Evolutionary conservation across 805 yeast species (phyloP).

Genomic region (Cyberlindnera xishuangbannaensis): DNA sequence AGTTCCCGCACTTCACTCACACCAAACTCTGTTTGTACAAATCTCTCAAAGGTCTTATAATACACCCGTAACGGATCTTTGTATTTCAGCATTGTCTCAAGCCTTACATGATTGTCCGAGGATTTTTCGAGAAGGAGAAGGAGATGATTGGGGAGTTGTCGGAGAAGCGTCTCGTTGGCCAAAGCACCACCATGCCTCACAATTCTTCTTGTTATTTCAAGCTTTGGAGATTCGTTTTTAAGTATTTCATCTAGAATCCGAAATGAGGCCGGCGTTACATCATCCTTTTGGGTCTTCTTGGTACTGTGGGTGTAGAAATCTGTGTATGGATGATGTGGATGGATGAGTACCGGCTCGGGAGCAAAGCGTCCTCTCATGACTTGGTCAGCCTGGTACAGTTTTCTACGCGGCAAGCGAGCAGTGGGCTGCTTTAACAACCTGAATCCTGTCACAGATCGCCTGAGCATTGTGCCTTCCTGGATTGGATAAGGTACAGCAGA

Average conservation of each 20-base stretch:
- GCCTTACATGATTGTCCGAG: constrained; percentile 18
- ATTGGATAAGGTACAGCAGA: no score
- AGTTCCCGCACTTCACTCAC: constrained; percentile 3
- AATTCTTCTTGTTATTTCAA: not conserved
- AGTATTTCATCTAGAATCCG: not conserved
- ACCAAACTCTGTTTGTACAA: constrained; percentile 9
- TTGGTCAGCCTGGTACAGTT: constrained; percentile 13
- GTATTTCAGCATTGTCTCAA: constrained; percentile 10
- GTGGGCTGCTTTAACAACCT: constrained; percentile 5
- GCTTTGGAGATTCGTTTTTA: not conserved
- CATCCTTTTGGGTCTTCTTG: not conserved
- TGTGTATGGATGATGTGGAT: no score
- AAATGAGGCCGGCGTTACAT: not conserved
- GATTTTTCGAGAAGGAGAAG: constrained; percentile 1
- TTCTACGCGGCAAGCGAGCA: constrained; percentile 4
- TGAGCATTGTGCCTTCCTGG: constrained; percentile 5
- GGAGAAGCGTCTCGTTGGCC: constrained; percentile 3
- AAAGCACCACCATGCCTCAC: constrained; percentile 1
- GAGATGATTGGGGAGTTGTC: constrained; percentile 6
- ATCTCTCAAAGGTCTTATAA: constrained; percentile 5
- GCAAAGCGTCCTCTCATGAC: not conserved
- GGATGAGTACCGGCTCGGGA: no score
- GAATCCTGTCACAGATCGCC: constrained; percentile 8
- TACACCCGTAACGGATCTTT: constrained; percentile 10
- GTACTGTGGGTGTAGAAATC: constrained; percentile 4